Conservation (phyloP, 2,329 filamentous ascomycete genomes). For the Ophiocordyceps camponoti-floridani region DNA sequence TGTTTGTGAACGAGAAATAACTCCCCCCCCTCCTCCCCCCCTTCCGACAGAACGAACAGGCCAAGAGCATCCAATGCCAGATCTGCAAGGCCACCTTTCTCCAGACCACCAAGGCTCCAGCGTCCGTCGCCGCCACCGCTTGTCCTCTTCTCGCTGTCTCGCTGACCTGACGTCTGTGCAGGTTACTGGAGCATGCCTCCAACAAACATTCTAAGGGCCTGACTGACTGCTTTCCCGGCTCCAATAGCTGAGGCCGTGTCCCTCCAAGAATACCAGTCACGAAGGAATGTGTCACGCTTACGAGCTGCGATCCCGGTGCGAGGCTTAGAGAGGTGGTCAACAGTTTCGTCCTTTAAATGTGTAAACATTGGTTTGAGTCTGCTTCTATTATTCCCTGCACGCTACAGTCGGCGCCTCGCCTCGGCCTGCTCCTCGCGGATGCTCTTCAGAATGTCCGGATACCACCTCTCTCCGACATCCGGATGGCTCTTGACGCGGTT, state of each 20-base stretch:
- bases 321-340: no score
- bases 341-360: no score
- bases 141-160: not conserved
- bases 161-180: constrained; percentile 11
- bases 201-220: constrained; percentile 65
- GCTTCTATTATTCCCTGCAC: constrained; percentile 5
- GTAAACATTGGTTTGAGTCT: not conserved
- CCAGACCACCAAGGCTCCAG: constrained; percentile 55
- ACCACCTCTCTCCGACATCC: constrained; percentile 72
- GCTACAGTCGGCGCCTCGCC: constrained; percentile 4
- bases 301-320: not conserved
- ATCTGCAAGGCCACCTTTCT: constrained; percentile 66
- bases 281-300: not conserved
- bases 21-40: no score
- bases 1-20: not conserved
- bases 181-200: constrained; percentile 50
- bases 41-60: constrained; percentile 44
- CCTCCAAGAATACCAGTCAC: not conserved
- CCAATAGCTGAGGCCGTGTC: constrained; percentile 3
- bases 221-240: constrained; percentile 50
- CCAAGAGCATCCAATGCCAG: constrained; percentile 60
- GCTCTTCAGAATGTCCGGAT: constrained; percentile 41
- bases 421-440: constrained; percentile 40
- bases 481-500: constrained; percentile 77
- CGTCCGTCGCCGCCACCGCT: constrained; percentile 26